Evolutionary conservation across 108 stramenopile genomes (phyloP), one percentile per base, ranked within the genome.

Genomic region (Fistulifera pelliculosa): DNA sequence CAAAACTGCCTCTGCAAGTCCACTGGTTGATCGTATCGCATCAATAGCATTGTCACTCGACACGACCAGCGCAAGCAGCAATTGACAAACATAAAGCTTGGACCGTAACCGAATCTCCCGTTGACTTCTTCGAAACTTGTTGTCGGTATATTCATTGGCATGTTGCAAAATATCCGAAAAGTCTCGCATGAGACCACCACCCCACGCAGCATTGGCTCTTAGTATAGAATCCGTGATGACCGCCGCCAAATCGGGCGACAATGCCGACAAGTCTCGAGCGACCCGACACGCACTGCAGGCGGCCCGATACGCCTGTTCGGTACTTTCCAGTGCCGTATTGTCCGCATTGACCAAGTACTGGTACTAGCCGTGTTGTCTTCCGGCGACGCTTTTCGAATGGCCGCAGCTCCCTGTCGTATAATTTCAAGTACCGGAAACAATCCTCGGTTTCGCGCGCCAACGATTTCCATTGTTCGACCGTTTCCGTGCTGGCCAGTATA

Each of bases 211-310:
- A 50, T 83, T 79, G 49, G 70, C 80, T 41, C 80, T 71, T 44
- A 90, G 53, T 19, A 90, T 73, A 39, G 70, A 68, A 74, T 90
- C 88, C 17, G 84, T 86, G 22, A 90, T 68, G 19, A 90, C 74
- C 1, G 82, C 80, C 12, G 74, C 58, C 44, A 90, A 70, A 22
- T 85, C 84, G 27, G 69, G 54, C 3, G 79, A 79, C 6, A 90
- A 18, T 6, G 77, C 77, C 57, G 84, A 85, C 59, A 90, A 66
- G 58, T 90, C 80, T n/a, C 88, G 71, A 48, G 86, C 57, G 0
- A 76, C 76, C 23, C 77, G 65, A 64, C 80, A 81, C 1, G 88
- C 81, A 27, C 59, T 83, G 55, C 77, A 83, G n/a, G 86, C 86
- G 11, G 71, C 80, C 28, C 61, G 54, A 60, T 81, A 79, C 15